Base-by-base conservation (phyloP, 306 rosid genomes). In the Gynostemma pentaphyllum region DNA sequence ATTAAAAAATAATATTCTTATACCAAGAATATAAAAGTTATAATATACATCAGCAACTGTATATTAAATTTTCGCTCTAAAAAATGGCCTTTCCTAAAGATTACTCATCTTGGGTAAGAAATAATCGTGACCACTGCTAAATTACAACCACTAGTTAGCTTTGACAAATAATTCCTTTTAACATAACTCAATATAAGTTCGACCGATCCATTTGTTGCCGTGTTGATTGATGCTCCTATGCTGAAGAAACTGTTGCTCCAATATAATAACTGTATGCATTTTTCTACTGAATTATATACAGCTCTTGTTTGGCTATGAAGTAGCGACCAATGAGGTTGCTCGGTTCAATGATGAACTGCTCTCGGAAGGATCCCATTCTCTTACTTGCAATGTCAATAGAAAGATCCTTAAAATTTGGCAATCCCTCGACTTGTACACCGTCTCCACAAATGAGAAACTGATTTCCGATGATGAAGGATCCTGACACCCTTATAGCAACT, bases 401-500 rank as follows among this genome's bases (percentile, higher is more conserved):
- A 68, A 92, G 98, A 69, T 92, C 96, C 70, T 92, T 92, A 50
- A 92, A 79, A 68, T 77, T 85, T 54, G 95, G 87, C 76, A 88
- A 67, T 26, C 96, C 98, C 73, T 92, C 98, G 34, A 84, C 95
- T 72, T 92, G 98, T 70, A 85, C 73, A 14, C 98, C 98, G 29
- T 92, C 98, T 74, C 98, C 98, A 73, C 95, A 92, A 70, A 92
- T 86, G 49, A 92, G 95, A 75, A 91, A 91, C 66, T 88, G 98
- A 51, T 91, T 91, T 40, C 98, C 96, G 45, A 84, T 29, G 40
- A 92, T 82, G 42, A 92, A 88, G 26, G 95, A 88, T 65, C 98
- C 98, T 0, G 95, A 88, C 4, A 92, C 92, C 71, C 98, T 80
- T 54, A 92, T 88, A 48, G 98, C 95, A 42, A 92, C 78, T 55